Percentiles rank a stretch among this genome's conserved stretches.
These are phyloP conservation scores for Solanum chacoense DNA, from an alignment of 305 asterid species.

Conservation along the genomic window DNA sequence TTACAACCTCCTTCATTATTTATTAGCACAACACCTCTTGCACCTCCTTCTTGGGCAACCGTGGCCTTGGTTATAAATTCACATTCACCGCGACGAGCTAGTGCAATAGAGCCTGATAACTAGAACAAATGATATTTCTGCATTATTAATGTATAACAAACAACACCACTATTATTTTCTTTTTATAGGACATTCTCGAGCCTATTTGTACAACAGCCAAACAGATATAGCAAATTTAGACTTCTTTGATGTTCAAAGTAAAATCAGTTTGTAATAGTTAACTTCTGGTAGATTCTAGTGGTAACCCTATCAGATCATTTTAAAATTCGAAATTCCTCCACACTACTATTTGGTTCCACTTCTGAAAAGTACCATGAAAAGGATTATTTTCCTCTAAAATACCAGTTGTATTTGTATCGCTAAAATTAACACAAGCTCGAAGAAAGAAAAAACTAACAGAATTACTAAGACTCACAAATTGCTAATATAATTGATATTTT, in stretches of 20 bases:
- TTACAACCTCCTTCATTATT: constrained; percentile 66
- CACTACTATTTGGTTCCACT: not conserved
- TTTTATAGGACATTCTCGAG: not conserved
- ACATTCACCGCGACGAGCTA: constrained; percentile 85
- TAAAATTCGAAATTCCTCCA: not conserved
- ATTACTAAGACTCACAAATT: not conserved
- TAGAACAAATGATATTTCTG: constrained; percentile 16
- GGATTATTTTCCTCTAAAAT: not conserved
- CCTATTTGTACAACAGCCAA: not conserved
- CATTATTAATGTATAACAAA: not conserved
- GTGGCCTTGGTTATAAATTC: constrained; percentile 68
- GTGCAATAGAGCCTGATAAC: constrained; percentile 58
- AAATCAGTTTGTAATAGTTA: not conserved
- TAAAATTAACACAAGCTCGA: not conserved
- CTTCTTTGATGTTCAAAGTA: not conserved
- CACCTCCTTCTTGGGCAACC: constrained; percentile 74
- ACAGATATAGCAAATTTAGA: not conserved
- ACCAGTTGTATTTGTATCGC: not conserved
- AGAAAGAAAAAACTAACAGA: not conserved
- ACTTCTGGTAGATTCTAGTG: not conserved
- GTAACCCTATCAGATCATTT: not conserved
- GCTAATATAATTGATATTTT: not conserved
- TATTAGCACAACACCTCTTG: constrained; percentile 69
- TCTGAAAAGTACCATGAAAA: not conserved
- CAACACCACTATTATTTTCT: not conserved